These are phyloP conservation scores for Triglochin maritima DNA, from an alignment of 106 monocot genomes.

Conservation along the genomic window DNA sequence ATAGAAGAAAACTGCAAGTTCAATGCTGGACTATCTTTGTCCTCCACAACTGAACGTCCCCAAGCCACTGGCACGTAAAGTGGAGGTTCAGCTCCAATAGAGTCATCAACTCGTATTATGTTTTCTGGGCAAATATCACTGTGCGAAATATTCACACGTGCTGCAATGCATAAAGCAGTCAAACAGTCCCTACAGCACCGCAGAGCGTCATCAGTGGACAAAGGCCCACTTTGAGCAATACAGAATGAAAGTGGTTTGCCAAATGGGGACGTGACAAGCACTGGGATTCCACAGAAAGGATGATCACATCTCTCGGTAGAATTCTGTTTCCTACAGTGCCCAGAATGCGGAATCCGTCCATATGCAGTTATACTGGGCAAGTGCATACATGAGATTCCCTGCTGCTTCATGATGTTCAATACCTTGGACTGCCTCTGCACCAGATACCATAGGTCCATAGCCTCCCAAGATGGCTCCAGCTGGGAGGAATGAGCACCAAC, in stretches of 20 bases:
- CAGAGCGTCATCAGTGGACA: constrained; percentile 10
- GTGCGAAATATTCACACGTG: constrained; percentile 8
- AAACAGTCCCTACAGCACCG: constrained; percentile 14
- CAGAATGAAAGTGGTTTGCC: constrained; percentile 9
- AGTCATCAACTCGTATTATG: constrained; percentile 6
- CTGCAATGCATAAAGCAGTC: constrained; percentile 7
- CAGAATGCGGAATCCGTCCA: constrained; percentile 11
- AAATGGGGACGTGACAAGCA: constrained; percentile 16
- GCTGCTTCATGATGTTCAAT: constrained; percentile 19
- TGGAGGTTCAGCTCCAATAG: neutral
- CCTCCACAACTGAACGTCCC: constrained; percentile 22
- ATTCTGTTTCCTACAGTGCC: constrained; percentile 7
- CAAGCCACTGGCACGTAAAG: constrained; percentile 7
- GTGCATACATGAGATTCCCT: constrained; percentile 8
- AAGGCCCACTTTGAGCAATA: constrained; percentile 12
- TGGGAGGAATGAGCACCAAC: constrained; percentile 16
- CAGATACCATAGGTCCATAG: constrained; percentile 19
- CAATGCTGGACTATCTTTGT: constrained; percentile 20
- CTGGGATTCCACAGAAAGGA: constrained; percentile 15
- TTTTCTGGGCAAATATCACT: constrained; percentile 22
- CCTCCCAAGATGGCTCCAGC: constrained; percentile 24
- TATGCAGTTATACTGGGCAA: constrained; percentile 14
- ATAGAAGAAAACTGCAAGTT: constrained; percentile 17
- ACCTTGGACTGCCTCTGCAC: constrained; percentile 25
- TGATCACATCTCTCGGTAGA: constrained; percentile 10